Percentiles rank a stretch among this genome's conserved stretches.
Conservation (phyloP, 495 filamentous ascomycete genomes). For the Tuber aestivum region DNA sequence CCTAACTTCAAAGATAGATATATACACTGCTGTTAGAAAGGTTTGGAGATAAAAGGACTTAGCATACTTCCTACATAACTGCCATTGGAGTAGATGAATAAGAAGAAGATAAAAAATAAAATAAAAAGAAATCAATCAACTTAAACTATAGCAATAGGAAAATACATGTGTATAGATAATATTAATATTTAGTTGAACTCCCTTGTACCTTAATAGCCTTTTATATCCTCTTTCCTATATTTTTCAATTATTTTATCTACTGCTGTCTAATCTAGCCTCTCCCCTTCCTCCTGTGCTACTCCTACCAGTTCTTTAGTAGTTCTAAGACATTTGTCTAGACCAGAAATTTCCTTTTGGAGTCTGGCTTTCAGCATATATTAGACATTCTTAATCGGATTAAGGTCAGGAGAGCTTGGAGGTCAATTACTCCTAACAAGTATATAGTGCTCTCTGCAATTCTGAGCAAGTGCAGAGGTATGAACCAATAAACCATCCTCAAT, state of each 20-base stretch:
- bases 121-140: not conserved
- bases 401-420: too few relatives aligned
- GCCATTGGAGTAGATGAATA: too few relatives aligned
- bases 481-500: too few relatives aligned
- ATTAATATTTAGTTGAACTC: not conserved
- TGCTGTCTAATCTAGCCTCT: not conserved
- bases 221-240: slow-evolving; percentile 14
- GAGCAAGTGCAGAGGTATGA: too few relatives aligned
- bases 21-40: not conserved
- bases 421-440: too few relatives aligned
- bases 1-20: too few relatives aligned
- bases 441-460: too few relatives aligned
- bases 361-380: too few relatives aligned
- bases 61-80: too few relatives aligned
- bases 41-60: not conserved
- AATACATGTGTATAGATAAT: not conserved
- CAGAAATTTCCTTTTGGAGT: not conserved
- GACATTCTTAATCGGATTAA: too few relatives aligned
- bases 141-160: not conserved
- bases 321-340: not conserved
- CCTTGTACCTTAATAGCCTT: slow-evolving; percentile 6
- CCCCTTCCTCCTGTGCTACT: slow-evolving; percentile 3
- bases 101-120: not conserved
- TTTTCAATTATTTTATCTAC: slow-evolving; percentile 13
- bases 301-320: not conserved